Conservation (phyloP, 116 monocot species). For the Papilionanthe hybrid region DNA sequence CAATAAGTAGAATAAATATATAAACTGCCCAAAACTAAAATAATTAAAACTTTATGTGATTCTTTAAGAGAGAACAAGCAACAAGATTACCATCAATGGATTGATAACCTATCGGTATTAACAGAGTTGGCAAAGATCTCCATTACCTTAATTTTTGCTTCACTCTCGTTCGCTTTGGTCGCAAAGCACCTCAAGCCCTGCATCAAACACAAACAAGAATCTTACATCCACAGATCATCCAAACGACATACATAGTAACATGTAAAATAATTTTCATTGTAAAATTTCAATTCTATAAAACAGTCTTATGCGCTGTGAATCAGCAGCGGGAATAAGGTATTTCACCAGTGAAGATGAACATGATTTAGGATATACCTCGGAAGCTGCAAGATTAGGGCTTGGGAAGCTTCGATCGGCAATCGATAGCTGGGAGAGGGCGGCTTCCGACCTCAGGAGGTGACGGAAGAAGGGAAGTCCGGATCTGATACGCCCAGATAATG, state of each 20-base stretch:
- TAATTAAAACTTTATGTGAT: no score
- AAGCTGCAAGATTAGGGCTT: conserved; percentile 13
- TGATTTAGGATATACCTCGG: conserved; percentile 10
- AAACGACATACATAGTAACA: background rate
- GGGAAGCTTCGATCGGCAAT: conserved; percentile 10
- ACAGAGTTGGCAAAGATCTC: background rate
- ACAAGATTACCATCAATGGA: no score
- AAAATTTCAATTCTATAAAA: background rate
- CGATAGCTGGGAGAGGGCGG: conserved; percentile 13
- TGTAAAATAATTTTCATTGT: background rate
- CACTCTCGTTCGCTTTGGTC: conserved; percentile 19
- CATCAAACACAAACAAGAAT: conserved; percentile 4
- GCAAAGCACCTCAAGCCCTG: conserved; percentile 35
- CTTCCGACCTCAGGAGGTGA: conserved; percentile 18
- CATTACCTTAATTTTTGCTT: conserved; percentile 28
- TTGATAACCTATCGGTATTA: background rate
- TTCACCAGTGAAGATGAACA: background rate
- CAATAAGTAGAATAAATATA: background rate
- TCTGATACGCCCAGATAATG: conserved; percentile 23
- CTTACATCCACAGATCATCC: background rate
- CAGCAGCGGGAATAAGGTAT: background rate
- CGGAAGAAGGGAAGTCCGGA: conserved; percentile 22
- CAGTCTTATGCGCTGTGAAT: background rate
- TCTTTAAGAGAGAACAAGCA: no score
- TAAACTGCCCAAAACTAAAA: no score